A percentile compares a stretch with the other conserved stretches of the same genome.
These are phyloP conservation scores for Candida suzukii DNA, from an alignment of 805 yeast species.

Conservation along the genomic window DNA sequence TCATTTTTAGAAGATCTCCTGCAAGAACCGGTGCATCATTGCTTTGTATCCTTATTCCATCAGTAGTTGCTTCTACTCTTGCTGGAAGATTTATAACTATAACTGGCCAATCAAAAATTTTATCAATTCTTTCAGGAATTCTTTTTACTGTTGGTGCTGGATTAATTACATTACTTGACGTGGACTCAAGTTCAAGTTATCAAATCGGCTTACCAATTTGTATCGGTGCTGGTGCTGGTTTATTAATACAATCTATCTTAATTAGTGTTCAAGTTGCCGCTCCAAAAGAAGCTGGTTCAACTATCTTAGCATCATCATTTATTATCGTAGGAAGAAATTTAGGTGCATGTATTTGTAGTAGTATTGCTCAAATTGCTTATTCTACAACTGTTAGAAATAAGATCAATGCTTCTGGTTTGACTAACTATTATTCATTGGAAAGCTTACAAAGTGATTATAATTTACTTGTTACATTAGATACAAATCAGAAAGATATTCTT, in stretches of 20 bases:
- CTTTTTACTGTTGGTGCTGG: slow-evolving; percentile 39
- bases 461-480: slow-evolving; percentile 4
- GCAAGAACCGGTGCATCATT: slow-evolving; percentile 39
- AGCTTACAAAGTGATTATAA: slow-evolving; percentile 1
- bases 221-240: slow-evolving; percentile 39
- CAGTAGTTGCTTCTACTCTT: slow-evolving; percentile 30
- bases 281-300: slow-evolving; percentile 44
- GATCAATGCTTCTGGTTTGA: slow-evolving; percentile 4
- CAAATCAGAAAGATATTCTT: slow-evolving; percentile 9
- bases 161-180: slow-evolving; percentile 31
- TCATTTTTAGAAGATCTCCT: slow-evolving; percentile 32
- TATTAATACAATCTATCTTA: slow-evolving; percentile 36
- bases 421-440: background rate
- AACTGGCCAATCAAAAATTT: slow-evolving; percentile 35
- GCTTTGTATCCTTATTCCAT: slow-evolving; percentile 35
- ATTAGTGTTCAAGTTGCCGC: slow-evolving; percentile 40
- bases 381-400: slow-evolving; percentile 19
- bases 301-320: slow-evolving; percentile 40
- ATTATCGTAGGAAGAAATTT: slow-evolving; percentile 37
- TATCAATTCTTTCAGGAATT: slow-evolving; percentile 27
- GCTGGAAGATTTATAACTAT: slow-evolving; percentile 32
- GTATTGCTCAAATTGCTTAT: slow-evolving; percentile 35
- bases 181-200: slow-evolving; percentile 25
- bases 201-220: slow-evolving; percentile 40
- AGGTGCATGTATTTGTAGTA: slow-evolving; percentile 39